Conservation (phyloP, 192 early-diverging fungal genomes). For the Spinellus fusiger region DNA sequence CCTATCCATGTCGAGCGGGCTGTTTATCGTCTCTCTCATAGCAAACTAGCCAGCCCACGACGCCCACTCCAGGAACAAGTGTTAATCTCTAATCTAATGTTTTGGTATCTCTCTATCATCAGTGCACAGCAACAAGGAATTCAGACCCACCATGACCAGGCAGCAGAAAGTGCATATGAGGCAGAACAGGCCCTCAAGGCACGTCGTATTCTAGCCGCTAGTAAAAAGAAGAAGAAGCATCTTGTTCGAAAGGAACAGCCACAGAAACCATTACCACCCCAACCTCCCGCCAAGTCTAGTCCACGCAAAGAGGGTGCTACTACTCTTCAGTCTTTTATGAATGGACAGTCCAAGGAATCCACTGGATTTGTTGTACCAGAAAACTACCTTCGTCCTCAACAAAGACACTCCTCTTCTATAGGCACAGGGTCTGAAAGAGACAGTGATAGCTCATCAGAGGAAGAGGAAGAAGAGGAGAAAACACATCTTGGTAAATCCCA, state of each 20-base stretch:
- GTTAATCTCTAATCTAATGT: conserved; percentile 74
- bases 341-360: neutral
- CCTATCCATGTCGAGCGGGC: conserved; percentile 76
- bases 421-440: neutral
- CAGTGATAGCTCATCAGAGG: neutral
- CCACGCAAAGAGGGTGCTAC: neutral
- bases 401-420: neutral
- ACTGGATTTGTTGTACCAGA: conserved; percentile 28
- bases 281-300: too few species aligned
- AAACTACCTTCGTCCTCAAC: conserved; percentile 16
- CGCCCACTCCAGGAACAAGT: conserved; percentile 71
- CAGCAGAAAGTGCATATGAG: neutral
- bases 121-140: conserved; percentile 19
- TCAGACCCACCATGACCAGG: neutral
- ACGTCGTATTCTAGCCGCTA: neutral
- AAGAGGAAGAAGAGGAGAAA: conserved; percentile 5
- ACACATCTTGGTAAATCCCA: neutral
- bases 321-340: conserved; percentile 3
- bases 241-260: neutral
- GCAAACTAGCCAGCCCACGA: conserved; percentile 71
- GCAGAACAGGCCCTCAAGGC: neutral
- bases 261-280: too few species aligned
- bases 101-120: conserved; percentile 74
- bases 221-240: neutral
- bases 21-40: conserved; percentile 66